Evolutionary conservation across 331 rosid species (phyloP), one percentile per base, ranked within the genome.

Genomic region (Rosa hybrid): DNA sequence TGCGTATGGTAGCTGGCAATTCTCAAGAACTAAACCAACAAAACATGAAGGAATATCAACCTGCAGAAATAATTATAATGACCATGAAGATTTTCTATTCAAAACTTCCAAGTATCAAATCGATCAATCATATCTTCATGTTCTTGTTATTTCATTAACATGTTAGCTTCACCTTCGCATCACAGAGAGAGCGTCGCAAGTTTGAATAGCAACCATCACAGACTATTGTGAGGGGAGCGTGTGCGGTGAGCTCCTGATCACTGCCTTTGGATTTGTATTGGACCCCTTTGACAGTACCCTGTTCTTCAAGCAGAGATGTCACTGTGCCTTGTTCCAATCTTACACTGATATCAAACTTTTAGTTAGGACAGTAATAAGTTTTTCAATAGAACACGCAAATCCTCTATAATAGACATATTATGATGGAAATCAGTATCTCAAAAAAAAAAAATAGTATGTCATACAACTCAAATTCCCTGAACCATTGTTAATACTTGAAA

Each of bases 121-220:
- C 18, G 2, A 45, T 12, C 21, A 6, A 42, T 74, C 46, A 78
- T 13, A 42, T 4, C 48, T 46, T 48, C 30, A 13, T 20, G 21
- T 12, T 77, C 30, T 12, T 38, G 41, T 38, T 30, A 12, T 50
- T 10, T n/a, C 8, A 34, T 50, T 64, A 3, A 20, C 23, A 38
- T 14, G 2, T 20, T 34, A 50, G 4, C 63, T n/a, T 57, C 30
- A 57, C 64, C 64, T 57, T 57, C 13, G 64, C 64, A n/a, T 57
- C 4, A 6, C 64, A 57, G 30, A 57, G 64, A 57, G 64, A n/a
- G 30, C 30, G 64, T n/a, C 81, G 51, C 16, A 82, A 9, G 50
- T 77, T 77, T 65, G 85, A 82, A 54, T 21, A 77, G 65, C 78
- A 82, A 11, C 85, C 85, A 17, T 82, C 85, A 4, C 77, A 82